phyloP scores from a whole-genome alignment of 495 filamentous ascomycete genomes.

The Xylaria palmicola region DNA sequence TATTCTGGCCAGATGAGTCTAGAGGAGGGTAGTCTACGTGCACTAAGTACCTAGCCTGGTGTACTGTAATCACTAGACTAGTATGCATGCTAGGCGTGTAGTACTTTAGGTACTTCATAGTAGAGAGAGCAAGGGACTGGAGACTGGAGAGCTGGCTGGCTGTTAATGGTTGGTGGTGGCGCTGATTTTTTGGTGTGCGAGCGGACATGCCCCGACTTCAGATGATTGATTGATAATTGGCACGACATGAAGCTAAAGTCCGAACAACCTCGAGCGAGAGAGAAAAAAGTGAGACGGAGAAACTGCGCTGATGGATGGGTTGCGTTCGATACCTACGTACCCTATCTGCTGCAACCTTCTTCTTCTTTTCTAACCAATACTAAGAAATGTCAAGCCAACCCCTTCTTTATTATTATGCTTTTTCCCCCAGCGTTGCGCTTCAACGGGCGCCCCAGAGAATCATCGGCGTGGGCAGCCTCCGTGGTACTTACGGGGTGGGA shows the following conservation, averaged over 20 bases:
- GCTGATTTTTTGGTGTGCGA: neutral
- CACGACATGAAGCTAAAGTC: neutral
- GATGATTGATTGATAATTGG: neutral
- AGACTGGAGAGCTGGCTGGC: neutral
- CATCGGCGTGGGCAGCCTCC: neutral
- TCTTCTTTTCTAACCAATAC: neutral
- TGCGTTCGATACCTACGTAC: no score
- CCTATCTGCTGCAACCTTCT: slow-evolving; percentile 2
- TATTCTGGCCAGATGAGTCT: slow-evolving; percentile 12
- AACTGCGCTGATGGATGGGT: neutral
- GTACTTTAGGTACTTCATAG: no score
- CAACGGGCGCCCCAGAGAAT: no score
- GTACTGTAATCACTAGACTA: neutral
- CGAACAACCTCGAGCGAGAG: no score
- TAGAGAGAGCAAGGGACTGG: no score
- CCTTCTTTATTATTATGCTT: no score
- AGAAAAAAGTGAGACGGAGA: neutral
- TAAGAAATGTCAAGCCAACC: no score
- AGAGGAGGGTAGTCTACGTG: neutral
- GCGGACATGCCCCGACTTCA: neutral
- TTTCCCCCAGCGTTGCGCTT: neutral
- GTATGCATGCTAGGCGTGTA: neutral
- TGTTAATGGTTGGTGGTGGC: neutral
- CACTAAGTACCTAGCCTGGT: no score
- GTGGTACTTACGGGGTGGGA: neutral